Evolutionary conservation across 2,329 filamentous ascomycete species (phyloP), one percentile per base, ranked within the genome.

Genomic region (Graphilbum fragrans): DNA sequence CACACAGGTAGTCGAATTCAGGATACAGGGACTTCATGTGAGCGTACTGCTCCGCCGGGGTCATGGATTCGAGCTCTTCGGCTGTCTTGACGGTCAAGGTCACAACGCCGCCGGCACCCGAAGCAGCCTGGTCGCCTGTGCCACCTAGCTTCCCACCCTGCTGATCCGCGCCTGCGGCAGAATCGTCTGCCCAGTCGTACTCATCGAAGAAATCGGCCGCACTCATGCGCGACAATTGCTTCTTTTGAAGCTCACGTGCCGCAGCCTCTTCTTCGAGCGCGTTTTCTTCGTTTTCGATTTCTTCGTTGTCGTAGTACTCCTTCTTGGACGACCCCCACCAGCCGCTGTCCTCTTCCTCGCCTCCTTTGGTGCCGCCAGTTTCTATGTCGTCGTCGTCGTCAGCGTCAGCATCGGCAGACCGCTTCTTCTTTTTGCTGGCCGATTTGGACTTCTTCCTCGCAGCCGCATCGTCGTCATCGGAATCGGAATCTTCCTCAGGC

Each of bases 161-260:
- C 16, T 19, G 33, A 3, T 35, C 32, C 17, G 14, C 25, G 12
- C n/a, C 39, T 1, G 35, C 35, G 17, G 33, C 36, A 9, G 17
- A 35, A 14, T 69, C 64, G 21, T 72, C 76, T 31, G 80, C 58
- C 92, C 90, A 96, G 50, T 93, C 87, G 34, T 77, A 73, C 54
- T 93, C 85, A 52, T 96, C 87, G 49, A 96, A 93, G 55, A 95
- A 98, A 57, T 98, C 92, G 32, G 83, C 82, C 50, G 93, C 88
- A 6, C 78, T 76, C 84, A 98, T 92, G 50, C 82, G 80, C 51
- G 86, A 73, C 20, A 96, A 62, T 56, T 92, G 90, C 69, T 94
- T 95, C 61, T 87, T 80, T 59, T 96, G 90, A 45, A 98, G 62
- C 47, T 86, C 72, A 58, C 82, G 80, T 3, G 90, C 92, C 58